Base-by-base conservation (phyloP, 2,329 filamentous ascomycete genomes). In the Penicillium sp. region DNA sequence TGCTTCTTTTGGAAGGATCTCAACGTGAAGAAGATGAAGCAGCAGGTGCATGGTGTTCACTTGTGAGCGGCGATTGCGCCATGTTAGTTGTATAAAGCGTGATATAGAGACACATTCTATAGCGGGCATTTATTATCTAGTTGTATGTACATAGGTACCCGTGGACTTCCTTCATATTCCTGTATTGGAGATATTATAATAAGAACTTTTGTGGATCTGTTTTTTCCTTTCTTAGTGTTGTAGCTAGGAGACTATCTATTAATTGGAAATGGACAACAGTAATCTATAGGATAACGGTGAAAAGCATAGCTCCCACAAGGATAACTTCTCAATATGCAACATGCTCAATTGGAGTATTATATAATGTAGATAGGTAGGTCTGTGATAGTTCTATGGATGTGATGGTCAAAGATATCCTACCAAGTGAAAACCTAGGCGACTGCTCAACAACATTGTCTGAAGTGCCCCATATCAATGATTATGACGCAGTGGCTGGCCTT, bases 401-500 rank as follows among this genome's bases (percentile, higher is more conserved):
- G 25, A 17, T 25, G 21, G 8, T 10, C 42, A n/a, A 19, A 13
- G 15, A 13, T 13, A 19, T n/a, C 7, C 25, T 19, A 27, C 15
- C 5, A 12, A 9, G 42, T 45, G 10, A 4, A 45, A 19, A 19
- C 25, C 25, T 25, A 45, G 25, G 42, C 9, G 9, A 45, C 25
- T n/a, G 9, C 21, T 25, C 21, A 50, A 23, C 40, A 42, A 42
- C 21, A 12, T 17, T 42, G 21, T 42, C 21, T 23, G 21, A 42
- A 9, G 4, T 42, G 40, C 40, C 21, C 7, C 42, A 17, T 45
- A 45, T 45, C 56, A 80, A 62, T 81, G 79, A 57, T 81, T 81
- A 62, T 81, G 76, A 43, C 77, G 70, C 6, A 75, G 78, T 9
- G 55, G 55, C 27, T 69, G 68, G n/a, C 73, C 72, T 43, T 71